phyloP scores from a whole-genome alignment of 2,329 filamentous ascomycete genomes.

The Arthroderma sp. region DNA sequence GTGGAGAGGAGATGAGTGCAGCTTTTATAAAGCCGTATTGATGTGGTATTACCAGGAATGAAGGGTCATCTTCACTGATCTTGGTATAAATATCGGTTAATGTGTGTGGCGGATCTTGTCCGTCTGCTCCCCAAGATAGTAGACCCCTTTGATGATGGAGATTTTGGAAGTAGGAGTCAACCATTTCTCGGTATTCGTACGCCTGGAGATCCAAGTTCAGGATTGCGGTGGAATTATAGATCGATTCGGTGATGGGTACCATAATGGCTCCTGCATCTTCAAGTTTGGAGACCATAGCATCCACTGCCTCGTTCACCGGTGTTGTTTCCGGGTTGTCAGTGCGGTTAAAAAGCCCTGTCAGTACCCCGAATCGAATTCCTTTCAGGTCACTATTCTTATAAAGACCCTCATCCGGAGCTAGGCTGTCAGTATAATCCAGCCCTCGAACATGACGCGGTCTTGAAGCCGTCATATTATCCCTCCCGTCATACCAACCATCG shows the following conservation, averaged over 20 bases:
- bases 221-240: conserved; percentile 45
- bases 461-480: conserved; percentile 17
- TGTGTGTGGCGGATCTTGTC: conserved; percentile 26
- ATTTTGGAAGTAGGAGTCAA: conserved; percentile 45
- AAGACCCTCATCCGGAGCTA: conserved; percentile 19
- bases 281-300: conserved; percentile 37
- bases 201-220: conserved; percentile 46
- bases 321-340: conserved; percentile 40
- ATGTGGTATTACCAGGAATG: conserved; percentile 49
- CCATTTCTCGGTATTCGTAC: conserved; percentile 46
- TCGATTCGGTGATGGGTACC: conserved; percentile 37
- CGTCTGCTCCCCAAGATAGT: too few species aligned
- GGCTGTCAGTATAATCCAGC: conserved; percentile 30
- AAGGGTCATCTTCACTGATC: conserved; percentile 19
- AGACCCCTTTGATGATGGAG: conserved; percentile 10
- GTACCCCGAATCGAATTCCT: conserved; percentile 38
- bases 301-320: conserved; percentile 46
- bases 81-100: conserved; percentile 30
- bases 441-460: conserved; percentile 30
- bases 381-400: conserved; percentile 19
- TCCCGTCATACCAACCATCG: conserved; percentile 25
- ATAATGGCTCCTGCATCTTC: conserved; percentile 37
- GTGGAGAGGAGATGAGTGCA: conserved; percentile 41
- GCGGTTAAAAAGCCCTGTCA: conserved; percentile 48
- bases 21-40: conserved; percentile 46